Percentiles rank a stretch among this genome's conserved stretches.
phyloP scores from a whole-genome alignment of 352 stramenopile species.

The Chrysophaeum taylorii region DNA sequence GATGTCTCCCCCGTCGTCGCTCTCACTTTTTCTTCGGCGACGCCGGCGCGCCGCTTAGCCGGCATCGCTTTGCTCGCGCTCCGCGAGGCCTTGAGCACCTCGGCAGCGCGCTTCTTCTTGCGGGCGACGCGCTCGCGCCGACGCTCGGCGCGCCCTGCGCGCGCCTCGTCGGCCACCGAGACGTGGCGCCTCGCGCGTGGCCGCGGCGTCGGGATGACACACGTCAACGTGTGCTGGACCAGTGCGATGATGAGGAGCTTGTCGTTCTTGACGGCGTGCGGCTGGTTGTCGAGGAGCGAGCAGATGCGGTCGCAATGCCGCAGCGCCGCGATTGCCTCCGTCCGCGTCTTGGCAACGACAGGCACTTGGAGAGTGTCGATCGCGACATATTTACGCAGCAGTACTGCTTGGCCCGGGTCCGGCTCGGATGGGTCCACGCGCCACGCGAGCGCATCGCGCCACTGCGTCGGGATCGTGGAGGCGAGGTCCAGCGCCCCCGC shows the following conservation, averaged over 20 bases:
- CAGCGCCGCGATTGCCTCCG: constrained; percentile 23
- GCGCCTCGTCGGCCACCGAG: not conserved
- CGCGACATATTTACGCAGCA: constrained; percentile 23
- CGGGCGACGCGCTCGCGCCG: too few species aligned
- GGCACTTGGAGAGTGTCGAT: constrained; percentile 28
- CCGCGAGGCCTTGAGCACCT: too few species aligned
- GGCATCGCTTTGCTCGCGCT: too few species aligned
- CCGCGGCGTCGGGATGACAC: constrained; percentile 22
- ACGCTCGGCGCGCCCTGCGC: not conserved
- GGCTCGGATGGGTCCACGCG: too few species aligned
- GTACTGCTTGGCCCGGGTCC: constrained; percentile 16
- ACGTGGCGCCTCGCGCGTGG: constrained; percentile 15
- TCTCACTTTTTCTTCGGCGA: too few species aligned
- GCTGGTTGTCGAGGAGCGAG: constrained; percentile 28
- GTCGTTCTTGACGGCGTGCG: constrained; percentile 31
- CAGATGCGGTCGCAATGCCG: constrained; percentile 22
- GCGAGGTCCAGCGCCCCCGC: too few species aligned
- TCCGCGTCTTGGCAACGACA: constrained; percentile 9
- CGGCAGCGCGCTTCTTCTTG: too few species aligned
- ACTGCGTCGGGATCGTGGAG: too few species aligned
- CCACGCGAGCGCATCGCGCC: too few species aligned
- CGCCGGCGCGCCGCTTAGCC: too few species aligned
- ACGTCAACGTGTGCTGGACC: constrained; percentile 28
- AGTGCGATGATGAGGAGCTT: constrained; percentile 28
- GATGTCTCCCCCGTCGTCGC: too few species aligned